Percentiles rank a stretch among this genome's conserved stretches.
phyloP scores from a whole-genome alignment of 345 rosid genomes.

The Psidium friedrichsthalianum region DNA sequence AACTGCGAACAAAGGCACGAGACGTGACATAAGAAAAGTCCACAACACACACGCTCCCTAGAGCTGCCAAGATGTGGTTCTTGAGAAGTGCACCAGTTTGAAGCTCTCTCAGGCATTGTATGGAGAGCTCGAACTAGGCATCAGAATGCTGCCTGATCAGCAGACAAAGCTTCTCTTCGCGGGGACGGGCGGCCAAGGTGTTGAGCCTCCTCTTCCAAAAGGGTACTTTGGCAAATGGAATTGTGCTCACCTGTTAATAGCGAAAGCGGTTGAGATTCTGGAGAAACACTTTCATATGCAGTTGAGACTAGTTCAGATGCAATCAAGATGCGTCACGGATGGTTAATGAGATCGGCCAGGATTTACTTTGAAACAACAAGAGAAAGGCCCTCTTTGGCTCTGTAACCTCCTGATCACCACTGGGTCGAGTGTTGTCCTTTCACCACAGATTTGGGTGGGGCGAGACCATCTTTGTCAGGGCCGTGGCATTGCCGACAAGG shows the following conservation, averaged over 20 bases:
- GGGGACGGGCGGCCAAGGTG: slow-evolving; percentile 76
- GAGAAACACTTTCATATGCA: slow-evolving; percentile 43
- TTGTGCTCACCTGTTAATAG: slow-evolving; percentile 59
- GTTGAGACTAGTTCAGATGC: slow-evolving; percentile 63
- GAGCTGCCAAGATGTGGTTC: slow-evolving; percentile 41
- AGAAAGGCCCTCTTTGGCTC: slow-evolving; percentile 70
- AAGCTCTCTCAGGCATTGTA: slow-evolving; percentile 73
- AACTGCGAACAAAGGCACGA: no score
- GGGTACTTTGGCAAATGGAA: slow-evolving; percentile 89
- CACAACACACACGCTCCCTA: no score
- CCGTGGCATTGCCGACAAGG: slow-evolving; percentile 86
- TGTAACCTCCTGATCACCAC: slow-evolving; percentile 81
- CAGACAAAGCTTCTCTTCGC: slow-evolving; percentile 79
- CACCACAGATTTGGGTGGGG: slow-evolving; percentile 94
- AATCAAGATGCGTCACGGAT: slow-evolving; percentile 63
- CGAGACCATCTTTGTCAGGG: slow-evolving; percentile 68
- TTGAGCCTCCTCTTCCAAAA: slow-evolving; percentile 64
- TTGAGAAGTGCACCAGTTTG: slow-evolving; percentile 53
- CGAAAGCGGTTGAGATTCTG: slow-evolving; percentile 49
- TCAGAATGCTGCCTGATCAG: slow-evolving; percentile 49
- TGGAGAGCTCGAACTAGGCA: slow-evolving; percentile 82
- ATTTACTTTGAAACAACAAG: slow-evolving; percentile 81
- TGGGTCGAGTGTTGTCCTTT: slow-evolving; percentile 77
- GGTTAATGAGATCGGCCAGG: slow-evolving; percentile 88
- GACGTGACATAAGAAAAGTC: no score